phyloP scores from a whole-genome alignment of 2,329 filamentous ascomycete genomes.

The Plectosphaerella sp. region DNA sequence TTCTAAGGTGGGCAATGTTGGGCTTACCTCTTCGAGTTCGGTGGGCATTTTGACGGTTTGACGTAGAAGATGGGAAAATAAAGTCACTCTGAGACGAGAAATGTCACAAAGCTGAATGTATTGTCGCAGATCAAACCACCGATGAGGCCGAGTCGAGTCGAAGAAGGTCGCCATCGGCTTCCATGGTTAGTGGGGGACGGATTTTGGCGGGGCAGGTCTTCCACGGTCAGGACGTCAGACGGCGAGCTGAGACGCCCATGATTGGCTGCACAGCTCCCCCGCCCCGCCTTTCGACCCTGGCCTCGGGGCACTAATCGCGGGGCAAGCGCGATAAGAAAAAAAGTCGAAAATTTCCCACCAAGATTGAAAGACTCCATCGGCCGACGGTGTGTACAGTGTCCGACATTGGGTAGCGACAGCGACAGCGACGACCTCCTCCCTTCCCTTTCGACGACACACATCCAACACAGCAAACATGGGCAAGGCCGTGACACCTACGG shows the following conservation, averaged over 20 bases:
- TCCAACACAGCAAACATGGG: slow-evolving; percentile 55
- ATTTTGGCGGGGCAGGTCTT: slow-evolving; percentile 1
- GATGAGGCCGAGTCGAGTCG: neutral
- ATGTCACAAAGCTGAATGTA: slow-evolving; percentile 3
- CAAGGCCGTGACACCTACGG: slow-evolving; percentile 44
- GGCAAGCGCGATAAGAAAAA: slow-evolving; percentile 28
- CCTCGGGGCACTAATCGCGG: slow-evolving; percentile 13
- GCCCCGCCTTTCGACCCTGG: slow-evolving; percentile 6
- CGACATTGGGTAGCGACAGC: neutral
- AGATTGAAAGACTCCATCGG: neutral
- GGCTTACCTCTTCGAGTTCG: slow-evolving; percentile 67
- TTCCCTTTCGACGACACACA: neutral
- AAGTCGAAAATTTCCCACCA: slow-evolving; percentile 12
- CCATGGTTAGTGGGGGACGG: neutral
- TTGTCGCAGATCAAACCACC: neutral
- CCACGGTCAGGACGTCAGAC: slow-evolving; percentile 1
- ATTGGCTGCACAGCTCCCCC: slow-evolving; percentile 2
- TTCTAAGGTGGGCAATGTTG: slow-evolving; percentile 5
- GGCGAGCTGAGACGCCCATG: neutral
- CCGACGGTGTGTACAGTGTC: too few relatives aligned
- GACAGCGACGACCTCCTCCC: too few relatives aligned
- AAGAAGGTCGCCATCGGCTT: neutral
- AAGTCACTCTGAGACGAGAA: slow-evolving; percentile 1
- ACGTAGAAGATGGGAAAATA: neutral
- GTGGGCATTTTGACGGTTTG: slow-evolving; percentile 55